phyloP scores from a whole-genome alignment of 2,329 filamentous ascomycete genomes.

The Verruconis gallopava region DNA sequence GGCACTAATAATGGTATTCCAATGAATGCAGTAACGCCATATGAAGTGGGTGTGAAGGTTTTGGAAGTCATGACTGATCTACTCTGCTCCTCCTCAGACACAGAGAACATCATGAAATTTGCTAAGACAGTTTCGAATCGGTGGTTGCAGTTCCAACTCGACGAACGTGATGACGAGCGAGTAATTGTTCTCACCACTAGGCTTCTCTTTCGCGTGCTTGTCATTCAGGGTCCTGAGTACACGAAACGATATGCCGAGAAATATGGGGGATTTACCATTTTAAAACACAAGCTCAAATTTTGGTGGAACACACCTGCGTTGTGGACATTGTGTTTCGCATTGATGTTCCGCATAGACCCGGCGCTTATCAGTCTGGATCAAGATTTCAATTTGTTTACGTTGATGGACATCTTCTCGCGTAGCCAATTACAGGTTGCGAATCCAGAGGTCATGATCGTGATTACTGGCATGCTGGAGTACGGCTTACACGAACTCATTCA shows the following conservation, averaged over 20 bases:
- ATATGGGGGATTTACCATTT: slow-evolving; percentile 75
- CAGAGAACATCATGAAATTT: slow-evolving; percentile 67
- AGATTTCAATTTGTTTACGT: slow-evolving; percentile 58
- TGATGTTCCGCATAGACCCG: slow-evolving; percentile 76
- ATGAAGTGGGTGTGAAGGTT: slow-evolving; percentile 60
- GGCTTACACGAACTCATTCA: slow-evolving; percentile 60
- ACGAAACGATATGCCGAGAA: slow-evolving; percentile 76
- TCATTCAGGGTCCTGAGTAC: slow-evolving; percentile 70
- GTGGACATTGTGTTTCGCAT: slow-evolving; percentile 80
- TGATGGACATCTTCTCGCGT: slow-evolving; percentile 57
- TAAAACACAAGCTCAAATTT: slow-evolving; percentile 66
- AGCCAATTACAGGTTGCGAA: slow-evolving; percentile 53
- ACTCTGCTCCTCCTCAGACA: slow-evolving; percentile 59
- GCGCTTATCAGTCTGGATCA: slow-evolving; percentile 59
- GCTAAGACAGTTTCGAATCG: slow-evolving; percentile 85
- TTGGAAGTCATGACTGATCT: slow-evolving; percentile 66
- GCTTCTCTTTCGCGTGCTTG: slow-evolving; percentile 70
- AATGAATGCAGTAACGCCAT: slow-evolving; percentile 36
- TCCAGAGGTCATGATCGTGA: slow-evolving; percentile 65
- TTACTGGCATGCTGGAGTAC: slow-evolving; percentile 77
- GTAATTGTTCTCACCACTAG: slow-evolving; percentile 70
- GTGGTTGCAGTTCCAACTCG: slow-evolving; percentile 86
- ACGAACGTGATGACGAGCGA: slow-evolving; percentile 63
- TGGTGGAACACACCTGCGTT: slow-evolving; percentile 81
- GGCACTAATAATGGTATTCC: not conserved